Conservation (phyloP, 73 alveolate species). For the Blepharisma japonicum region DNA sequence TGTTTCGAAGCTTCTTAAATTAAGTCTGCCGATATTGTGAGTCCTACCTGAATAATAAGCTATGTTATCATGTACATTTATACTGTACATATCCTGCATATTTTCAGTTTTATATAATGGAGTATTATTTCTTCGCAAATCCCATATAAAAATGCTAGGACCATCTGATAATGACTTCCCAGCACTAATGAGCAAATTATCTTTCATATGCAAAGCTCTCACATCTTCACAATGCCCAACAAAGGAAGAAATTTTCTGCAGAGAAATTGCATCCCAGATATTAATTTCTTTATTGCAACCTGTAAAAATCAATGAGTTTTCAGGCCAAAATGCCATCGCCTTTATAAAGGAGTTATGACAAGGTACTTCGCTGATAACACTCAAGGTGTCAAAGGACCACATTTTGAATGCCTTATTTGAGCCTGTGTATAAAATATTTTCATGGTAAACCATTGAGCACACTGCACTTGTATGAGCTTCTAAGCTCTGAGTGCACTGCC, state of each 20-base stretch:
- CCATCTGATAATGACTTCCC: conserved; percentile 50
- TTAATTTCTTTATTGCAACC: conserved; percentile 58
- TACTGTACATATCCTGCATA: conserved; percentile 56
- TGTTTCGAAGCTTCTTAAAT: conserved; percentile 25
- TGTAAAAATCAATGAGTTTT: conserved; percentile 50
- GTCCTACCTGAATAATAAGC: conserved; percentile 58
- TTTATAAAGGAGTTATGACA: conserved; percentile 48
- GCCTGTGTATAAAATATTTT: conserved; percentile 55
- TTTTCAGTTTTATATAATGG: conserved; percentile 60
- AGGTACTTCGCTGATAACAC: conserved; percentile 43
- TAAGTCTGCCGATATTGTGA: conserved; percentile 46
- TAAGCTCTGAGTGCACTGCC: conserved; percentile 43
- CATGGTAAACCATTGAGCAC: conserved; percentile 56
- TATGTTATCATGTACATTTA: conserved; percentile 28
- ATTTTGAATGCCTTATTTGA: conserved; percentile 54
- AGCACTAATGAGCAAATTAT: conserved; percentile 46
- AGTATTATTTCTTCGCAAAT: conserved; percentile 43
- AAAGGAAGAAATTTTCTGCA: conserved; percentile 43
- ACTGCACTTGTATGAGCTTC: conserved; percentile 63
- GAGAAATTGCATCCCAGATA: conserved; percentile 66
- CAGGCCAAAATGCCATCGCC: conserved; percentile 50
- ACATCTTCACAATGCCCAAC: conserved; percentile 66
- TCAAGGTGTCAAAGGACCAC: conserved; percentile 66
- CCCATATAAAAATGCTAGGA: conserved; percentile 61
- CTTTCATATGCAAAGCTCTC: conserved; percentile 42